phyloP scores from a whole-genome alignment of 768 basidiomycete species.

The Mycena rebaudengoi region DNA sequence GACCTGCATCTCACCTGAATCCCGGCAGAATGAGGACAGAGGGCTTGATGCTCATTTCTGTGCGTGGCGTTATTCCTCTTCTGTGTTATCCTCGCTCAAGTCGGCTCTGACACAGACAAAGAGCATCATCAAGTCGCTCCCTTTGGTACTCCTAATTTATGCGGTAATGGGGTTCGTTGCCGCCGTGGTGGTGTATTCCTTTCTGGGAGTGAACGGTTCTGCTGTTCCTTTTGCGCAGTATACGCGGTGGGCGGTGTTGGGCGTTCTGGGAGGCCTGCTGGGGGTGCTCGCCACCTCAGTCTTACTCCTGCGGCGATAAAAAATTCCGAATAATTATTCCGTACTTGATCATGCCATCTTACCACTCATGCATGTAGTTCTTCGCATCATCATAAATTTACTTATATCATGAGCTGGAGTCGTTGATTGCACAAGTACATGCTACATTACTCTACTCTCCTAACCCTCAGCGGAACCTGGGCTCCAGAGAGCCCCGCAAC shows the following conservation, averaged over 20 bases:
- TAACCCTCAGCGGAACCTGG: no score
- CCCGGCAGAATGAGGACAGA: slow-evolving; percentile 58
- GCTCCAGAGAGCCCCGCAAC: no score
- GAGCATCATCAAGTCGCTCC: slow-evolving; percentile 73
- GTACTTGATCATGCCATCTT: no score
- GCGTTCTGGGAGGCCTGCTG: slow-evolving; percentile 68
- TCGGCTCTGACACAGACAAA: slow-evolving; percentile 51
- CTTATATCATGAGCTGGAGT: no score
- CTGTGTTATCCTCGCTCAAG: not conserved
- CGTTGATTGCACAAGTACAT: no score
- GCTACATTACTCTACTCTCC: no score
- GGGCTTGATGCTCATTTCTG: slow-evolving; percentile 59
- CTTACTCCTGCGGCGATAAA: slow-evolving; percentile 39
- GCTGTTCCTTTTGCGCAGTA: slow-evolving; percentile 61
- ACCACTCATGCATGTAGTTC: no score
- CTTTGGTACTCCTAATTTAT: slow-evolving; percentile 78
- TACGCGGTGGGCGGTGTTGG: slow-evolving; percentile 69
- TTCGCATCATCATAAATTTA: no score
- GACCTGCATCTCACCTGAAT: slow-evolving; percentile 21
- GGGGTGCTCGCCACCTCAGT: slow-evolving; percentile 67
- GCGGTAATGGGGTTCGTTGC: slow-evolving; percentile 73
- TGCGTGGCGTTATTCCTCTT: slow-evolving; percentile 35
- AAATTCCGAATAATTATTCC: no score
- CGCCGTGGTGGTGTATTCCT: slow-evolving; percentile 71
- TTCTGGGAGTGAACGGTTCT: slow-evolving; percentile 57